phyloP scores from a whole-genome alignment of 2,329 filamentous ascomycete species.

The Penicillium sp. region DNA sequence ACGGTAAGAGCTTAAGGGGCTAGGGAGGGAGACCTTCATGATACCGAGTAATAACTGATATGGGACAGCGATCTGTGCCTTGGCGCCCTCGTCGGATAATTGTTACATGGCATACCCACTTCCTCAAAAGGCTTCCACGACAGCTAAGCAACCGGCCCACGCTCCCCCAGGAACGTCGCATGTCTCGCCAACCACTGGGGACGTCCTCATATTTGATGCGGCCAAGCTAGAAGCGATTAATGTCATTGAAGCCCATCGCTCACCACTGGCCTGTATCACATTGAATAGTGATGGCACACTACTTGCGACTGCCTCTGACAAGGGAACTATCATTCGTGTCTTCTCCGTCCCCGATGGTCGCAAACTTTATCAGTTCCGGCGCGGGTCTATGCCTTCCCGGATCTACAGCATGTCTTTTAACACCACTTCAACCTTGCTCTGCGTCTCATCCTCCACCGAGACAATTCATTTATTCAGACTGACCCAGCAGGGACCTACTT shows the following conservation, averaged over 20 bases:
- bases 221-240: constrained; percentile 86
- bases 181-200: constrained; percentile 77
- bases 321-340: constrained; percentile 92
- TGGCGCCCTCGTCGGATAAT: constrained; percentile 90
- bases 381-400: constrained; percentile 88
- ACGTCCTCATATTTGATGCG: constrained; percentile 89
- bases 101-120: constrained; percentile 94
- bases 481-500: constrained; percentile 34
- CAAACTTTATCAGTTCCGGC: constrained; percentile 92
- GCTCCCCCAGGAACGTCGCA: constrained; percentile 71
- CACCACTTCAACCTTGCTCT: constrained; percentile 82
- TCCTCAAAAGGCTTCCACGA: constrained; percentile 56
- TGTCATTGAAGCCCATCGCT: constrained; percentile 89
- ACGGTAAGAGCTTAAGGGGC: constrained; percentile 44
- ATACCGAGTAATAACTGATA: not conserved
- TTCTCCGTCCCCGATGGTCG: constrained; percentile 86
- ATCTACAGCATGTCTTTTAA: constrained; percentile 99
- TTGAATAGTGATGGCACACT: constrained; percentile 89
- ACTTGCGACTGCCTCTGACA: constrained; percentile 91
- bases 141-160: constrained; percentile 63
- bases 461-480: constrained; percentile 96
- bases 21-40: not conserved
- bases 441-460: constrained; percentile 91
- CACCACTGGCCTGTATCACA: constrained; percentile 81
- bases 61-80: constrained; percentile 68